Evolutionary conservation across 805 yeast genomes (phyloP).

Genomic region (Cyberlindnera meyerae): DNA sequence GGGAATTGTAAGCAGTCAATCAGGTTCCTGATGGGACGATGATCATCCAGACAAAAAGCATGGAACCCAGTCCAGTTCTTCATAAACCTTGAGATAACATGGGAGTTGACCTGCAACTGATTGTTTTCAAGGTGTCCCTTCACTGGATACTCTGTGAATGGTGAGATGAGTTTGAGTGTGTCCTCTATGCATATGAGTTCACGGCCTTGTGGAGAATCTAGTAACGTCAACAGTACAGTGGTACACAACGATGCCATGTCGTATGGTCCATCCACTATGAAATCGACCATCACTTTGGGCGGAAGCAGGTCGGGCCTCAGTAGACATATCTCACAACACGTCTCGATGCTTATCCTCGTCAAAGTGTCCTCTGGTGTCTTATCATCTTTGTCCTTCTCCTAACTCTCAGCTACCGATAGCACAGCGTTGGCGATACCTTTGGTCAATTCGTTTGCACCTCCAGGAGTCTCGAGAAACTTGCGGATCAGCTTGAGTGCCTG

Average conservation of each 20-base stretch:
- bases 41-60: conserved; percentile 53
- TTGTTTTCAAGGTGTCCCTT: conserved; percentile 45
- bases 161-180: conserved; percentile 55
- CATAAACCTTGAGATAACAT: conserved; percentile 53
- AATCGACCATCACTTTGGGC: conserved; percentile 38
- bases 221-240: conserved; percentile 45
- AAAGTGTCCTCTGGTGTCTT: conserved; percentile 43
- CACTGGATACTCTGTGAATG: conserved; percentile 62
- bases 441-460: conserved; percentile 49
- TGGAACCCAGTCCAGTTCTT: conserved; percentile 76
- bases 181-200: conserved; percentile 53
- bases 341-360: conserved; percentile 46
- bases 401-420: conserved; percentile 50
- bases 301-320: conserved; percentile 38
- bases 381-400: no score
- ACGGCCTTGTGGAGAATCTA: conserved; percentile 54
- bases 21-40: conserved; percentile 50
- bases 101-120: conserved; percentile 55
- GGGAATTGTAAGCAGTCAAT: conserved; percentile 58
- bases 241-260: conserved; percentile 39
- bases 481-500: conserved; percentile 75
- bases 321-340: conserved; percentile 46
- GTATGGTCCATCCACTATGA: conserved; percentile 50
- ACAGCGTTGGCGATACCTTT: conserved; percentile 65
- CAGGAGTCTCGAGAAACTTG: conserved; percentile 47